Base-by-base conservation (phyloP, 1,284 basidiomycete species). In the Sanghuangporus baumii region DNA sequence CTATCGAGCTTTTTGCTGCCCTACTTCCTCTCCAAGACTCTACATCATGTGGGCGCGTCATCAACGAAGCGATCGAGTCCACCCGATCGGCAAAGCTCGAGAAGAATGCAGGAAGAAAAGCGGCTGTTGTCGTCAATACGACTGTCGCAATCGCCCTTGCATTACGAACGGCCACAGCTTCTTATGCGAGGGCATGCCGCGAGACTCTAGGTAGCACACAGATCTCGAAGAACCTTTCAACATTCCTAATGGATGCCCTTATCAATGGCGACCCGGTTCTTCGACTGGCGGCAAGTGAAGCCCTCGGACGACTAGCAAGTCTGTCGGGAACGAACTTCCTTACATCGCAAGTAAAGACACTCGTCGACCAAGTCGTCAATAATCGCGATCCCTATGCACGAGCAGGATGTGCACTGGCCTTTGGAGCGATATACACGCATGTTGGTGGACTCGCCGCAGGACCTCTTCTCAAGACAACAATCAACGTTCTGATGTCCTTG, bases 291-390 rank as follows among this genome's bases (percentile, higher is more conserved):
- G 88, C 91, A n/a, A 95, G 93, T 66, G 95, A 98, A 74, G 87
- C 92, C 0, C 88, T 98, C 67, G 97, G 97, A 16, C 86, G 93
- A 26, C 77, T 99, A 2, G 90, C 93, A 1, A 89, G 87, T 63
- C 78, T 97, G 12, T 93, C 91, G 0, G 94, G 91, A 16, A 94
- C 89, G 6, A 85, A 83, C 48, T 96, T 96, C 77, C 79, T 98
- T 60, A 91, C 93, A 0, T 84, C 81, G 36, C 93, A 97, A 74
- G 90, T 96, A 66, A 98, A 98, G 72, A 88, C 87, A 69, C 81
- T 98, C 9, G 94, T 99, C 6, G 93, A 98, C 69, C 92, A 96
- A 71, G 92, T 99, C n/a, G 94, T 99, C 64, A 93, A 84, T 74
- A 98, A 99, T 73, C 91, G 96, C 9, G 91, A 97, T 72, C 96